phyloP scores from a whole-genome alignment of 805 yeast species.

The Candida sphagnicola region DNA sequence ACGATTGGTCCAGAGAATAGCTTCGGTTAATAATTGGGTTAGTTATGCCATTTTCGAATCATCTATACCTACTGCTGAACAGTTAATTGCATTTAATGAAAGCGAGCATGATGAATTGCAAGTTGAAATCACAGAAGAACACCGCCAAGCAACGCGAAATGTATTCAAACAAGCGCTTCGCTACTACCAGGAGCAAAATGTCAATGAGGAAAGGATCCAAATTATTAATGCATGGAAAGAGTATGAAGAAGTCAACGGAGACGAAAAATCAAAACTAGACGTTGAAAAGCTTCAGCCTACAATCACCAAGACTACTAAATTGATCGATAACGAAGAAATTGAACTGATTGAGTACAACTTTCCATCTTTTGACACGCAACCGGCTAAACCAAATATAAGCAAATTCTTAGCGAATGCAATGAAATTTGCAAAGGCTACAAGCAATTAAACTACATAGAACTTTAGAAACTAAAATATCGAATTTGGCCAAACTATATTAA shows the following conservation, averaged over 20 bases:
- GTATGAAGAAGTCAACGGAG: constrained; percentile 67
- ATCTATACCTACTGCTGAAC: constrained; percentile 54
- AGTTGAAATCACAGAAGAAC: constrained; percentile 47
- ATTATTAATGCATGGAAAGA: constrained; percentile 58
- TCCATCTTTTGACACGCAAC: constrained; percentile 51
- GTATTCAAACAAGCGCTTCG: constrained; percentile 54
- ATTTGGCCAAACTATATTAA: too few relatives aligned
- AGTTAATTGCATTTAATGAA: constrained; percentile 39
- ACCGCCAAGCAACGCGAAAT: constrained; percentile 47
- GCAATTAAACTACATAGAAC: too few relatives aligned
- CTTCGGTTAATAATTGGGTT: constrained; percentile 44
- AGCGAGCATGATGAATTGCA: constrained; percentile 50
- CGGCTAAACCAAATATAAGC: constrained; percentile 21
- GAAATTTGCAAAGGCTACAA: constrained; percentile 16
- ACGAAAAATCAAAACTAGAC: constrained; percentile 24
- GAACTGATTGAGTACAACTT: constrained; percentile 61
- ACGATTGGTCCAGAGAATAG: constrained; percentile 27
- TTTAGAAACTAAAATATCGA: too few relatives aligned
- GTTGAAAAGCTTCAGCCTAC: constrained; percentile 52
- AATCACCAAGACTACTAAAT: constrained; percentile 42
- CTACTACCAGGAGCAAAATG: constrained; percentile 33
- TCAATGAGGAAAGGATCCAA: constrained; percentile 43
- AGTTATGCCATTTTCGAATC: constrained; percentile 70
- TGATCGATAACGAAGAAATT: constrained; percentile 44
- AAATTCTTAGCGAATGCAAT: constrained; percentile 41